Evolutionary conservation across 2,329 filamentous ascomycete species (phyloP).

Genomic region (Clonostachys byssicola): DNA sequence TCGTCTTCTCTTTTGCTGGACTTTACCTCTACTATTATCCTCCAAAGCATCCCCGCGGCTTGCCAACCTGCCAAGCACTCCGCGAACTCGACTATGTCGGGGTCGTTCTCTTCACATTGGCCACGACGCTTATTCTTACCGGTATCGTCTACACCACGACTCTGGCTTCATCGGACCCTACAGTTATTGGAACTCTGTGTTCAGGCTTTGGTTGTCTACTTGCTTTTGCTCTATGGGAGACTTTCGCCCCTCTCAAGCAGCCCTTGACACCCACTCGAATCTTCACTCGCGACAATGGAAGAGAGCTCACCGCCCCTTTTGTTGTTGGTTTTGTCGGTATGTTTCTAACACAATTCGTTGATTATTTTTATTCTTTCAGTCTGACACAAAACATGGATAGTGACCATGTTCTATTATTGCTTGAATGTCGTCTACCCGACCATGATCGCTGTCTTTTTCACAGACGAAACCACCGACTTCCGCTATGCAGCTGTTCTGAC

Average conservation of each 20-base stretch:
- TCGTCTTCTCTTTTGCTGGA: slow-evolving; percentile 36
- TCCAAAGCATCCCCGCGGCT: slow-evolving; percentile 21
- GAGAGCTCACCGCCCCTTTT: slow-evolving; percentile 41
- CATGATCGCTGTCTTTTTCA: slow-evolving; percentile 57
- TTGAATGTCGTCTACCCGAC: slow-evolving; percentile 39
- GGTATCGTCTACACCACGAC: slow-evolving; percentile 32
- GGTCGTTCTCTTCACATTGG: slow-evolving; percentile 26
- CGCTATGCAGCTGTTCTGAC: slow-evolving; percentile 63
- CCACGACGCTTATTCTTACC: slow-evolving; percentile 26
- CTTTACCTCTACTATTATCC: slow-evolving; percentile 29
- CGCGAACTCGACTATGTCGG: slow-evolving; percentile 31
- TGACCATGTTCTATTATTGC: slow-evolving; percentile 49
- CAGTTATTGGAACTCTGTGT: slow-evolving; percentile 28
- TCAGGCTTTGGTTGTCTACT: slow-evolving; percentile 25
- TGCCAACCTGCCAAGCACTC: slow-evolving; percentile 24
- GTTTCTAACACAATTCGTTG: too few species aligned
- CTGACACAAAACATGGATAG: too few species aligned
- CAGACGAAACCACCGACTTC: slow-evolving; percentile 67
- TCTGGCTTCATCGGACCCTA: slow-evolving; percentile 23
- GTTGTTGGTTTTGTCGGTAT: slow-evolving; percentile 31
- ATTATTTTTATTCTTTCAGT: too few species aligned
- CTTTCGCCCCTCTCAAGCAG: slow-evolving; percentile 25
- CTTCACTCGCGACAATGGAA: slow-evolving; percentile 35
- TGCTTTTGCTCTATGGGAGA: slow-evolving; percentile 31
- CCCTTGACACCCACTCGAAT: slow-evolving; percentile 36